Evolutionary conservation across 331 rosid species (phyloP), one percentile per base, ranked within the genome.

Genomic region (Quercus phellos): DNA sequence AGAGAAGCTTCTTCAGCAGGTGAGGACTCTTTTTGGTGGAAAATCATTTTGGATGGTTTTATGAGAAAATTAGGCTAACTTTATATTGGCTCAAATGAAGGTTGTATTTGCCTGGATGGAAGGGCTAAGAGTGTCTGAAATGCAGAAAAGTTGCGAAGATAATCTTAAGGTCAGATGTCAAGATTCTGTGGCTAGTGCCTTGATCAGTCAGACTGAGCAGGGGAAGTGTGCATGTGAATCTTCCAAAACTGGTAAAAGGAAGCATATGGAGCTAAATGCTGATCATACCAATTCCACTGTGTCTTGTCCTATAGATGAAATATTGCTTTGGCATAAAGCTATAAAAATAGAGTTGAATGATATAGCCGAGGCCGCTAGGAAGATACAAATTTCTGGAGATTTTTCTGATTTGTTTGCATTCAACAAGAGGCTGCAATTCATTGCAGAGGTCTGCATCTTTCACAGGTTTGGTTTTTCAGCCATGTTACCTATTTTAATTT

Each of bases 201-300:
- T 76, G 26, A 16, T 38, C 22, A n/a, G 26, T 71, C 73, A 17
- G 54, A 42, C 73, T 53, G 81, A 82, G 68, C 78, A 29, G 67
- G 67, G 27, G 55, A 19, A 77, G 17, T 55, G 81, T 82, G 70
- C 61, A 43, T 67, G 83, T 43, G 75, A 81, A 54, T 74, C 73
- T 60, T 76, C 77, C 72, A 74, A 59, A 72, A 74, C 73, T 18
- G 27, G 77, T 77, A 87, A 87, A 84, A 84, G 90, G 83, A 84
- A 84, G 72, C 79, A 77, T 32, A 21, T 46, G 79, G 87, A 83
- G 64, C 77, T 67, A 72, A 73, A 69, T 34, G 5, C 50, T 72
- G 86, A 80, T 42, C 75, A 29, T 21, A 50, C 73, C 42, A 74
- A 60, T 63, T 73, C 77, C 56, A 68, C 54, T 81, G 1, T 24